Conservation (phyloP, 75 land plant genomes). For the Gnetum montanum region DNA sequence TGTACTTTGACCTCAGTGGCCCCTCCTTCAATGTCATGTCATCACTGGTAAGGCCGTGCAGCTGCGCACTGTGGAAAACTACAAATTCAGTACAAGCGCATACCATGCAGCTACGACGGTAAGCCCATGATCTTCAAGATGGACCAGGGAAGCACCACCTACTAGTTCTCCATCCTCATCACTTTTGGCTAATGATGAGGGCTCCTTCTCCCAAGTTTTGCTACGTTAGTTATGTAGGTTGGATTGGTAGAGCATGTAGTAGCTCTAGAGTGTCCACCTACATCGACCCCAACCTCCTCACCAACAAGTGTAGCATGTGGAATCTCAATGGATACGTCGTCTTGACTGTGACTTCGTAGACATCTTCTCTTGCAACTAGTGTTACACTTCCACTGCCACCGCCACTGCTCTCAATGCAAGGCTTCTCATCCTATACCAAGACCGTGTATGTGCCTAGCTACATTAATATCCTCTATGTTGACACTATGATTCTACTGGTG, state of each 20-base stretch:
- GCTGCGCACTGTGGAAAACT: conserved; percentile 31
- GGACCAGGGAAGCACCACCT: conserved; percentile 54
- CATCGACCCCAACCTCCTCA: too few relatives aligned
- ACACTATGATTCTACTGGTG: too few relatives aligned
- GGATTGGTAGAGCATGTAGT: conserved; percentile 39
- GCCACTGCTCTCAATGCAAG: too few relatives aligned
- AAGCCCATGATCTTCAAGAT: conserved; percentile 67
- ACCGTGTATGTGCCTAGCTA: too few relatives aligned
- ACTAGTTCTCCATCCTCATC: conserved; percentile 67
- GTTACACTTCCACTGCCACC: too few relatives aligned
- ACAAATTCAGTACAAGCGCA: conserved; percentile 19
- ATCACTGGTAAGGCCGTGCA: conserved; percentile 10
- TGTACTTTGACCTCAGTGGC: conserved; percentile 62
- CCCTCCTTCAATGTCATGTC: conserved; percentile 51
- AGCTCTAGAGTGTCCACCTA: conserved; percentile 44
- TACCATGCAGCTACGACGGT: conserved; percentile 43
- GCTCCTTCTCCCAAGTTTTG: conserved; percentile 30
- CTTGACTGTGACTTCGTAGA: too few relatives aligned
- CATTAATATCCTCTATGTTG: too few relatives aligned
- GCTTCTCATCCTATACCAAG: too few relatives aligned
- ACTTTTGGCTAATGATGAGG: conserved; percentile 9
- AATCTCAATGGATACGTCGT: too few relatives aligned
- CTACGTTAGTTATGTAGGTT: too few relatives aligned
- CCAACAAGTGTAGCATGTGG: too few relatives aligned
- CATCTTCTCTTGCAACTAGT: too few relatives aligned